Base-by-base conservation (phyloP, 805 yeast genomes). In the Starmera caribaea region DNA sequence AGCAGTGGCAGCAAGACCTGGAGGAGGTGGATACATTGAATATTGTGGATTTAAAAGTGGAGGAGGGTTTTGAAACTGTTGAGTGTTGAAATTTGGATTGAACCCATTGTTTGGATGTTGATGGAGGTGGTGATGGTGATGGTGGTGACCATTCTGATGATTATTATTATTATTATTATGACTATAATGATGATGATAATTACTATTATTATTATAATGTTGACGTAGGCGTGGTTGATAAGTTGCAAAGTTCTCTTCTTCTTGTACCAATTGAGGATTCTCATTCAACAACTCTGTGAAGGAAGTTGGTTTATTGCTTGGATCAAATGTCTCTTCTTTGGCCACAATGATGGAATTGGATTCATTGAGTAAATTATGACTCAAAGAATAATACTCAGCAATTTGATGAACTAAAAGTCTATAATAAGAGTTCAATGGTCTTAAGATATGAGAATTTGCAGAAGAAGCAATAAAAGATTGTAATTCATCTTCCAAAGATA, bases 401-500 rank as follows among this genome's bases (percentile, higher is more conserved):
- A 81, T 61, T 46, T 80, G 82, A 56, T 83, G 89, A 0, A 81
- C 69, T 39, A 83, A 58, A 35, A 83, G 61, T 47, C 90, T 62
- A 47, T 75, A 77, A 54, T 78, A 82, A 3, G 87, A 78, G 55
- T 82, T 82, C 69, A 76, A 70, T 7, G 56, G 57, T 21, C 47
- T 65, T 60, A 65, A 62, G 49, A 27, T 70, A 57, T 53, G 66
- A 46, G 57, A 66, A 49, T 51, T 65, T 38, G 48, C 68, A 50
- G 48, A 62, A 37, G 65, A 59, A 8, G 62, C 48, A 30, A 74
- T 63, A 48, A 78, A 75, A 17, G 59, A 62, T 12, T 68, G 44
- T 24, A 78, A 54, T 40, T 69, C 68, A 17, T 61, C 54, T 45
- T 78, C 85, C 40, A 76, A 52, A 12, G 66, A 59, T 8, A 73